A percentile compares a stretch with the other conserved stretches of the same genome.
phyloP scores from a whole-genome alignment of 306 rosid species.

The Trifolium dubium region DNA sequence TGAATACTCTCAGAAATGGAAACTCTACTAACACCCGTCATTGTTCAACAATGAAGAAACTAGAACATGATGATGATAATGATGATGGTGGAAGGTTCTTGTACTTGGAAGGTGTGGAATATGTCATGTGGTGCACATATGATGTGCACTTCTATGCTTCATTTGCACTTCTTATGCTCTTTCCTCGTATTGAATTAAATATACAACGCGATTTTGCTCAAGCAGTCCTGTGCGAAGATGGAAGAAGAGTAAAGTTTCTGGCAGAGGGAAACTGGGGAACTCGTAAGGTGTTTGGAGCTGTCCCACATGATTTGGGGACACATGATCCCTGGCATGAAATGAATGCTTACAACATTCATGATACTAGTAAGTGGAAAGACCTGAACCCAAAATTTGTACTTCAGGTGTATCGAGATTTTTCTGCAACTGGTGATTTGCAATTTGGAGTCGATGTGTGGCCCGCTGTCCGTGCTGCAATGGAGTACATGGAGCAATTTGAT shows the following conservation, averaged over 20 bases:
- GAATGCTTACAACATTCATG: constrained; percentile 98
- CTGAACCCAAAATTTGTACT: constrained; percentile 95
- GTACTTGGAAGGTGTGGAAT: constrained; percentile 97
- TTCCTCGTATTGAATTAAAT: constrained; percentile 90
- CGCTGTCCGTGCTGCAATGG: constrained; percentile 95
- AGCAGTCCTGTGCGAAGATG: constrained; percentile 94
- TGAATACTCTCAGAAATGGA: constrained; percentile 41
- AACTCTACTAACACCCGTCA: constrained; percentile 32
- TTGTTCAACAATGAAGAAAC: constrained; percentile 40
- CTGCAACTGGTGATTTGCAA: constrained; percentile 88
- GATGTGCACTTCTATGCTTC: constrained; percentile 99
- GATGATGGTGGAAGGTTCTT: constrained; percentile 92
- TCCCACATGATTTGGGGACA: constrained; percentile 97
- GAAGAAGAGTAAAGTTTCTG: constrained; percentile 88
- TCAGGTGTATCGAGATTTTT: constrained; percentile 90
- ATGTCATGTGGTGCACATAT: constrained; percentile 98
- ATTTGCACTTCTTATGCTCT: constrained; percentile 94
- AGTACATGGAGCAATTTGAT: constrained; percentile 92
- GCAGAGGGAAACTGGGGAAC: constrained; percentile 95
- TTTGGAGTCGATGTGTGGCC: constrained; percentile 99
- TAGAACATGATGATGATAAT: constrained; percentile 56
- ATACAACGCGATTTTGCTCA: constrained; percentile 95
- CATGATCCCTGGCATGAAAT: constrained; percentile 98
- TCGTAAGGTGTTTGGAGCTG: constrained; percentile 96
- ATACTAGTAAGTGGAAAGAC: constrained; percentile 97